Evolutionary conservation across 148 eudicot genomes (phyloP).

Genomic region (Chenopodium berlandieri): DNA sequence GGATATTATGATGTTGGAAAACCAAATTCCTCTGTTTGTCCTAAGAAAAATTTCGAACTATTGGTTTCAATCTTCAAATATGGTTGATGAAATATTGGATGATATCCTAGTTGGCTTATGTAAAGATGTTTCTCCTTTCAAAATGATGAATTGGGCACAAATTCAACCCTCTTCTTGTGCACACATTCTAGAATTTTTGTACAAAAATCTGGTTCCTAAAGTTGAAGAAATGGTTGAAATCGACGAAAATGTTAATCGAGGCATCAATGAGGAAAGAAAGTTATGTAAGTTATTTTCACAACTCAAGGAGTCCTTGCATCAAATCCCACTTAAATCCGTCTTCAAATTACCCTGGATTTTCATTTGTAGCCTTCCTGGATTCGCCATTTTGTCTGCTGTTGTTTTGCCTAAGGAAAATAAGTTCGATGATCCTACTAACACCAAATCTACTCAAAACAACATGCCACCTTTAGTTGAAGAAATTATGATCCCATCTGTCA

Average conservation of each 20-base stretch:
- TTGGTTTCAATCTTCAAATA: constrained; percentile 3
- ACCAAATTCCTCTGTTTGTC: constrained; percentile 40
- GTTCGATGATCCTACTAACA: not conserved
- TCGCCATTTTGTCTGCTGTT: constrained; percentile 26
- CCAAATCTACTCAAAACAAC: constrained; percentile 11
- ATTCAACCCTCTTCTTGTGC: constrained; percentile 17
- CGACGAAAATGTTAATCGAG: constrained; percentile 9
- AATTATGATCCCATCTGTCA: constrained; percentile 41
- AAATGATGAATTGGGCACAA: not conserved
- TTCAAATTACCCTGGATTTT: constrained; percentile 32
- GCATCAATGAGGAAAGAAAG: constrained; percentile 17
- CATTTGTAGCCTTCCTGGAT: constrained; percentile 29
- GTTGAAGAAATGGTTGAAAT: constrained; percentile 21
- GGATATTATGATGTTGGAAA: constrained; percentile 48
- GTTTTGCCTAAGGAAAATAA: constrained; percentile 7
- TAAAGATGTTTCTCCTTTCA: constrained; percentile 34
- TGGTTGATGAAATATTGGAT: constrained; percentile 21
- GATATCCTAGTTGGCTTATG: constrained; percentile 20
- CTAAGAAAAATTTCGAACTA: constrained; percentile 24
- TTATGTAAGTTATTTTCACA: constrained; percentile 6
- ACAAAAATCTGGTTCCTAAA: constrained; percentile 27
- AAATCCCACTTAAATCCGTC: constrained; percentile 18
- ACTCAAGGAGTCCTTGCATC: not conserved
- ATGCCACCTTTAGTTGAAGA: constrained; percentile 29
- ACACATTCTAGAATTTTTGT: constrained; percentile 42